Conservation (phyloP, 306 rosid genomes). For the Cucurbita maxima region DNA sequence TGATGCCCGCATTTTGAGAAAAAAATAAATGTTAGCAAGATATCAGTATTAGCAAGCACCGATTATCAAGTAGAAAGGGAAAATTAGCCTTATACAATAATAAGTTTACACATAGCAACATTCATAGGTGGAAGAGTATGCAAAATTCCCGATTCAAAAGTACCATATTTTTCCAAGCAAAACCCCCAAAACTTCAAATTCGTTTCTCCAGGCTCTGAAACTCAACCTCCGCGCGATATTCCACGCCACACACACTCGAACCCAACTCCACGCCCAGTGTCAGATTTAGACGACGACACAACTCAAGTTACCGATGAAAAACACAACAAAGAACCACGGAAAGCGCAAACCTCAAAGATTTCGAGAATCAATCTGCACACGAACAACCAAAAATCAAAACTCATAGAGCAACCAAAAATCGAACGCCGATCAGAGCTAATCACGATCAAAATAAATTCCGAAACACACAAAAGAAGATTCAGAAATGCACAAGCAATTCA, state of each 20-base stretch:
- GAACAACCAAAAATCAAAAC: neutral
- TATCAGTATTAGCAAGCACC: neutral
- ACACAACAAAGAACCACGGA: conserved; percentile 12
- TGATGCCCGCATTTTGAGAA: neutral
- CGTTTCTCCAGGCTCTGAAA: neutral
- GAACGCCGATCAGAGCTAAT: conserved; percentile 13
- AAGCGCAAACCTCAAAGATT: conserved; percentile 1
- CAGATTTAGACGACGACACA: conserved; percentile 12
- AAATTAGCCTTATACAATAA: neutral
- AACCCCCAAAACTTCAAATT: neutral
- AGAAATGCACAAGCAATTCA: neutral
- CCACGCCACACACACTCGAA: conserved; percentile 7
- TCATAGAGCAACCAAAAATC: neutral
- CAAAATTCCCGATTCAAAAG: neutral
- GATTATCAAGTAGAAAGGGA: neutral
- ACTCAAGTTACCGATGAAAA: conserved; percentile 4
- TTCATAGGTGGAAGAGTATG: neutral
- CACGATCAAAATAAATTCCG: conserved; percentile 9
- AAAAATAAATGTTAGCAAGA: neutral
- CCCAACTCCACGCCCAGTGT: neutral
- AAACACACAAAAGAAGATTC: neutral
- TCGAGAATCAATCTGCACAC: conserved; percentile 12
- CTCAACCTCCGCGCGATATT: conserved; percentile 3
- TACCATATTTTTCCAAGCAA: conserved; percentile 27
- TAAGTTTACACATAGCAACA: neutral